Conservation (phyloP, 768 basidiomycete genomes). For the Pleurotus tuber-regium region DNA sequence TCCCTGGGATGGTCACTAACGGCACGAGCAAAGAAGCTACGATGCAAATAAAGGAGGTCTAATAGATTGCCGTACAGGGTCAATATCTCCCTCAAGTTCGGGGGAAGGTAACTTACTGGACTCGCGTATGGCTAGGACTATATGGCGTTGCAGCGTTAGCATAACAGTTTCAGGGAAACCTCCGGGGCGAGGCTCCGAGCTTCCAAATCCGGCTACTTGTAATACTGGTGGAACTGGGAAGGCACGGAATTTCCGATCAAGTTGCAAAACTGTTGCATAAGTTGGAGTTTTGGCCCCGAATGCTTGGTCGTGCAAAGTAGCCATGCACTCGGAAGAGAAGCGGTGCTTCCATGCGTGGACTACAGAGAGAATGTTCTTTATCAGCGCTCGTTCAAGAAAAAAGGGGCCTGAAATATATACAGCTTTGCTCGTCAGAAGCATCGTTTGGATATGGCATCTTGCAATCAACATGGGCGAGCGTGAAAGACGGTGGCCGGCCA, state of each 20-base stretch:
- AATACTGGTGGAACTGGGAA: slow-evolving; percentile 65
- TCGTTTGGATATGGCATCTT: slow-evolving; percentile 55
- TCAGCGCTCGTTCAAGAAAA: slow-evolving; percentile 2
- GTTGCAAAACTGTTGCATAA: slow-evolving; percentile 63
- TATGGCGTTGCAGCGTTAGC: slow-evolving; percentile 63
- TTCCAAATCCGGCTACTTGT: slow-evolving; percentile 69
- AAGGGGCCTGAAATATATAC: slow-evolving; percentile 36
- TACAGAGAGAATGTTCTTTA: slow-evolving; percentile 22
- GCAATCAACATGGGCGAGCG: slow-evolving; percentile 65
- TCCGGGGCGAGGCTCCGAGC: slow-evolving; percentile 42
- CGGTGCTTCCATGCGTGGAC: slow-evolving; percentile 72
- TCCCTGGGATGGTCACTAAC: slow-evolving; percentile 74
- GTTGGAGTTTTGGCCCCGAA: slow-evolving; percentile 69
- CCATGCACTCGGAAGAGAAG: slow-evolving; percentile 68
- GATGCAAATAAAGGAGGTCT: slow-evolving; percentile 71
- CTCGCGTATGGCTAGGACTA: slow-evolving; percentile 66
- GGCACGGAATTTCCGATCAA: slow-evolving; percentile 64
- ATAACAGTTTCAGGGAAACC: slow-evolving; percentile 47
- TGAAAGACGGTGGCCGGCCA: slow-evolving; percentile 67
- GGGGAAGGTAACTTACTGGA: slow-evolving; percentile 47
- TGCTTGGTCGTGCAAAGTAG: slow-evolving; percentile 66
- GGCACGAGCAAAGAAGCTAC: slow-evolving; percentile 72
- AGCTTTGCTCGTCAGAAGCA: slow-evolving; percentile 52
- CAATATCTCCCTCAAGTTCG: neutral
- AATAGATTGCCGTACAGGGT: slow-evolving; percentile 10